Evolutionary conservation across 768 basidiomycete species (phyloP).

Genomic region (Pleurotus eryngii): DNA sequence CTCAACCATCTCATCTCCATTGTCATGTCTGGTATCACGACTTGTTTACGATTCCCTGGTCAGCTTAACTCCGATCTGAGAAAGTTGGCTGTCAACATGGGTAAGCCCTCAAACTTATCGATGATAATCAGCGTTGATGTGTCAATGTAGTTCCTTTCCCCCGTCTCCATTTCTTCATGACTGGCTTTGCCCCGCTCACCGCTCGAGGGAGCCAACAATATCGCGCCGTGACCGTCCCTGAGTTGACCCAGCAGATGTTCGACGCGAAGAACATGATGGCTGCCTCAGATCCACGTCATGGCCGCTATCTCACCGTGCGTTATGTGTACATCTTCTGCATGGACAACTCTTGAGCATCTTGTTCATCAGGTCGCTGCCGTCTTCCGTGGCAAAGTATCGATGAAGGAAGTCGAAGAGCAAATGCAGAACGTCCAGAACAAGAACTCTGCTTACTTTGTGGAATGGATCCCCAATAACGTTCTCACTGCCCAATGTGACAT

Average conservation of each 20-base stretch:
- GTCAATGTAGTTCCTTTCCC: constrained; percentile 81
- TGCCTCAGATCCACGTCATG: constrained; percentile 93
- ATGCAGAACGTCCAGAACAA: constrained; percentile 98
- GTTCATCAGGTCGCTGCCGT: constrained; percentile 74
- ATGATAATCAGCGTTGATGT: not conserved
- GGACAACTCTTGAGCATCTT: not conserved
- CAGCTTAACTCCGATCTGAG: constrained; percentile 98
- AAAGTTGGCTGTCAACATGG: constrained; percentile 99
- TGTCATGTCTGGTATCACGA: constrained; percentile 99
- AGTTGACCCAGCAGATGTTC: constrained; percentile 99
- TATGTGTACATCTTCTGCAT: not conserved
- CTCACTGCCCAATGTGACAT: constrained; percentile 98
- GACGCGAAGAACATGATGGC: constrained; percentile 99
- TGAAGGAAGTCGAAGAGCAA: constrained; percentile 99
- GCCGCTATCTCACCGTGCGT: constrained; percentile 91
- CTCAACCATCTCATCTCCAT: constrained; percentile 97
- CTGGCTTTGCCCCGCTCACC: constrained; percentile 91
- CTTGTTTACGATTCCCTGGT: constrained; percentile 99
- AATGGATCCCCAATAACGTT: constrained; percentile 99
- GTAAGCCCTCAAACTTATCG: constrained; percentile 37
- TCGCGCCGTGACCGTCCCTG: constrained; percentile 95
- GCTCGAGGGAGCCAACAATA: constrained; percentile 93
- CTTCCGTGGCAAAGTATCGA: constrained; percentile 99
- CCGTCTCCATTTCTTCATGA: constrained; percentile 99
- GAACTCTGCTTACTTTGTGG: constrained; percentile 97